Percentiles rank a stretch among this genome's conserved stretches.
phyloP scores from a whole-genome alignment of 805 yeast species.

The Candida michaelii region DNA sequence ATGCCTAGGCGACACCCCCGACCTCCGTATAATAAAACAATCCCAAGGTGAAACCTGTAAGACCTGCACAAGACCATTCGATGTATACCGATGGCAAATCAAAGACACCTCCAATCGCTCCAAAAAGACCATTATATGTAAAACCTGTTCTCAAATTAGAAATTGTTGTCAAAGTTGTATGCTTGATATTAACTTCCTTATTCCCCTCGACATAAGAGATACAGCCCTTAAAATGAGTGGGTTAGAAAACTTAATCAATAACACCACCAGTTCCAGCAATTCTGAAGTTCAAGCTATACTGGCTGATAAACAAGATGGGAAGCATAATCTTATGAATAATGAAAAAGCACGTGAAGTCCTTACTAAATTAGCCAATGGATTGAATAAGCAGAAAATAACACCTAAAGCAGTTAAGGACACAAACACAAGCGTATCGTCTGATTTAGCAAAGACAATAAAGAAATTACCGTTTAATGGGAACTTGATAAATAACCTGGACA shows the following conservation, averaged over 20 bases:
- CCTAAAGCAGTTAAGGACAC: constrained; percentile 4
- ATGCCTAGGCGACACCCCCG: constrained; percentile 69
- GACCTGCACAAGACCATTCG: constrained; percentile 81
- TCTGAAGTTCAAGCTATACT: constrained; percentile 40
- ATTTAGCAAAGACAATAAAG: constrained; percentile 51
- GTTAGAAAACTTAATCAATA: constrained; percentile 20
- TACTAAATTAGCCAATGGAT: constrained; percentile 42
- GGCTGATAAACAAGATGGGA: constrained; percentile 49
- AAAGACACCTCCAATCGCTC: constrained; percentile 40
- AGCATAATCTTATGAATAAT: constrained; percentile 12
- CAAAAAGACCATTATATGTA: constrained; percentile 70
- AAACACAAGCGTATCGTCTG: constrained; percentile 20
- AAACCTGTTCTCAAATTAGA: constrained; percentile 72
- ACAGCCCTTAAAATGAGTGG: constrained; percentile 76
- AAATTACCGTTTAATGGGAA: constrained; percentile 70
- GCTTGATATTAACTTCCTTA: constrained; percentile 75
- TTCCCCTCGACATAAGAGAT: constrained; percentile 79
- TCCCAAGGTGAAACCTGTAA: constrained; percentile 78
- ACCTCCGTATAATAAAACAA: constrained; percentile 71
- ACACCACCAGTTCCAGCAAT: constrained; percentile 18
- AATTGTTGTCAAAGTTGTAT: constrained; percentile 89
- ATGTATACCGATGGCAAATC: constrained; percentile 74
- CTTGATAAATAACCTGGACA: constrained; percentile 23
- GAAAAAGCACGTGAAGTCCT: constrained; percentile 52
- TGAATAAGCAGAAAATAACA: constrained; percentile 13